phyloP scores from a whole-genome alignment of 2,329 filamentous ascomycete genomes.

The Penicillium sp. region DNA sequence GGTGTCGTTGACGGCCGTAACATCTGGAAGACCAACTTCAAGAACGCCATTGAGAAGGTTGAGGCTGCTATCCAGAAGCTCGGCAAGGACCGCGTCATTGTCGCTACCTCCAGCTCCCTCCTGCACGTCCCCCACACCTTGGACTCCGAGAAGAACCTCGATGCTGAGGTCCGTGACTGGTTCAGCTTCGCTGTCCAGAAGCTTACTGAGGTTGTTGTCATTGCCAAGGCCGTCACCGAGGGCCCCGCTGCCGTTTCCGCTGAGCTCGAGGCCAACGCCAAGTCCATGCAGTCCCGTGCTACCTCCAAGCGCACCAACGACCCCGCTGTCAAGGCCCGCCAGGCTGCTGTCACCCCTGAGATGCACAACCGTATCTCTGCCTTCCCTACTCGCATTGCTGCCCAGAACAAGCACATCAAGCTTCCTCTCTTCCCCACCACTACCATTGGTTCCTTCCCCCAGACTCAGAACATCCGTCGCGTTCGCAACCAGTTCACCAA shows the following conservation, averaged over 20 bases:
- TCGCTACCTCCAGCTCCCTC: slow-evolving; percentile 94
- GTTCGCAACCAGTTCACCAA: slow-evolving; percentile 99
- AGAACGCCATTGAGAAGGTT: slow-evolving; percentile 86
- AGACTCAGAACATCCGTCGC: slow-evolving; percentile 97
- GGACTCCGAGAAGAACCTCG: slow-evolving; percentile 97
- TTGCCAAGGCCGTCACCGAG: slow-evolving; percentile 95
- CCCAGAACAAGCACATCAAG: slow-evolving; percentile 89
- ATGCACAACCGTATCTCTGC: slow-evolving; percentile 91
- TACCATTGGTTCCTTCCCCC: slow-evolving; percentile 98
- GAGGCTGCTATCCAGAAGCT: slow-evolving; percentile 92
- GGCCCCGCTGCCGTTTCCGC: slow-evolving; percentile 82
- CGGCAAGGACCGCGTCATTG: slow-evolving; percentile 95
- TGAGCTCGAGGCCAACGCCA: slow-evolving; percentile 94
- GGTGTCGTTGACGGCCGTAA: slow-evolving; percentile 99
- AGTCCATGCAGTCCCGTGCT: slow-evolving; percentile 86
- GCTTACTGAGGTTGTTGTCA: slow-evolving; percentile 82
- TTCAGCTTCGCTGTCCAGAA: slow-evolving; percentile 98
- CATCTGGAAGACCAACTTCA: slow-evolving; percentile 99
- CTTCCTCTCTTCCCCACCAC: slow-evolving; percentile 98
- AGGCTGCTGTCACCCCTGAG: slow-evolving; percentile 77
- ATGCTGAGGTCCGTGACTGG: slow-evolving; percentile 91
- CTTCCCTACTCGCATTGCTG: slow-evolving; percentile 79
- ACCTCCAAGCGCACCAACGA: slow-evolving; percentile 95
- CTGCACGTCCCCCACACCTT: slow-evolving; percentile 98
- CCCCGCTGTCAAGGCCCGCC: slow-evolving; percentile 94